A percentile compares a stretch with the other conserved stretches of the same genome.
Conservation (phyloP, 305 asterid genomes). For the Solanum chacoense region DNA sequence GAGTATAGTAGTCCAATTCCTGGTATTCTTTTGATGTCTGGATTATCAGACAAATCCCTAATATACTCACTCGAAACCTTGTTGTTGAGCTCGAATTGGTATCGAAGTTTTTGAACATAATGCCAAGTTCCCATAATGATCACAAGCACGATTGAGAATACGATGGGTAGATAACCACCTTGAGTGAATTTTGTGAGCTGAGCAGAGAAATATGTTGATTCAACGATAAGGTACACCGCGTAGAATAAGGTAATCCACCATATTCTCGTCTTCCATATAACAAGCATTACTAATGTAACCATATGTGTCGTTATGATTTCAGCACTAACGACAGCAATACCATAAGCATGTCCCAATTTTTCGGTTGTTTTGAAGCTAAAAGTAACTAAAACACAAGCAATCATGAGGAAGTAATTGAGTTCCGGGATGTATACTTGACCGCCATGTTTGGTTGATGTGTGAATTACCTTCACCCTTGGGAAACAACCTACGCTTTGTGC, state of each 20-base stretch:
- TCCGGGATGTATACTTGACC: slow-evolving; percentile 84
- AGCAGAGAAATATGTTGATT: slow-evolving; percentile 41
- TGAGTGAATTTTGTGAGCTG: slow-evolving; percentile 56
- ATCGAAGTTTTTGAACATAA: slow-evolving; percentile 46
- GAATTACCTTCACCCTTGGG: slow-evolving; percentile 69
- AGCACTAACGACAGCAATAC: slow-evolving; percentile 70
- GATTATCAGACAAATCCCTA: slow-evolving; percentile 22
- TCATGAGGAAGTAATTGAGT: slow-evolving; percentile 58
- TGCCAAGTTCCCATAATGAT: slow-evolving; percentile 63
- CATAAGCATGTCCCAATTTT: slow-evolving; percentile 61
- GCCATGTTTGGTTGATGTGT: slow-evolving; percentile 56
- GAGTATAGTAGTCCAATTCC: slow-evolving; percentile 69
- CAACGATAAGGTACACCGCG: slow-evolving; percentile 23
- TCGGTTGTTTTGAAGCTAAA: slow-evolving; percentile 41
- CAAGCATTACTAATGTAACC: slow-evolving; percentile 46
- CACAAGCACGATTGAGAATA: slow-evolving; percentile 39
- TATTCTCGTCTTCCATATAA: slow-evolving; percentile 62
- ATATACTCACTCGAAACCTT: slow-evolving; percentile 47
- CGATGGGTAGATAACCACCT: slow-evolving; percentile 67
- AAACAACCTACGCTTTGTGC: slow-evolving; percentile 53
- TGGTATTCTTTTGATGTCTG: slow-evolving; percentile 28
- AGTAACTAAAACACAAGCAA: slow-evolving; percentile 53
- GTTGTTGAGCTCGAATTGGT: slow-evolving; percentile 52
- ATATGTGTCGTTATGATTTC: slow-evolving; percentile 56
- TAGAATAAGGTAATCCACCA: slow-evolving; percentile 47